phyloP scores from a whole-genome alignment of 2,329 filamentous ascomycete genomes.

The Fusarium chuoi region DNA sequence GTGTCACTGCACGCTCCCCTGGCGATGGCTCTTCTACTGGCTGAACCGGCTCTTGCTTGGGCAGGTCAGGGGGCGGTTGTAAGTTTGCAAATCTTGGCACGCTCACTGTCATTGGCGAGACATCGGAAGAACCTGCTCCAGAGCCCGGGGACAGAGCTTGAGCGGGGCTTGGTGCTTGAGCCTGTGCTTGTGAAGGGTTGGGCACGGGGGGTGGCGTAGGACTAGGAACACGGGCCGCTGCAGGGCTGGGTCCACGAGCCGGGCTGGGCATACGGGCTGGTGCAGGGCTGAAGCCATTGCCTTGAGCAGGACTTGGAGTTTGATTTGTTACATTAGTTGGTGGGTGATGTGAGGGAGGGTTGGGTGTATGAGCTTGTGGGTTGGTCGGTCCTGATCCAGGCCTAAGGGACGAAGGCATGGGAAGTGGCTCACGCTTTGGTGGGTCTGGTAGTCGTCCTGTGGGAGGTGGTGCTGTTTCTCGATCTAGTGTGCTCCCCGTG shows the following conservation, averaged over 20 bases:
- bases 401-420: constrained; percentile 34
- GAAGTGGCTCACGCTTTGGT: constrained; percentile 29
- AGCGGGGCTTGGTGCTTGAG: constrained; percentile 8
- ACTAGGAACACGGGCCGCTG: constrained; percentile 7
- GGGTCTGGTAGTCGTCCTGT: constrained; percentile 32
- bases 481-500: constrained; percentile 48
- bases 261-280: constrained; percentile 8
- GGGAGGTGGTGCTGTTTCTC: constrained; percentile 40
- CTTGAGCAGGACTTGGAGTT: not conserved
- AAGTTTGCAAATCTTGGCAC: constrained; percentile 27
- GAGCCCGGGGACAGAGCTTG: constrained; percentile 13
- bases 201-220: constrained; percentile 3
- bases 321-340: not conserved
- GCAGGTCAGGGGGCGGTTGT: constrained; percentile 38
- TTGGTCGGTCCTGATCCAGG: constrained; percentile 4
- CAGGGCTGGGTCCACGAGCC: constrained; percentile 3
- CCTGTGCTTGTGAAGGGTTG: constrained; percentile 2
- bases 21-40: constrained; percentile 15
- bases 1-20: constrained; percentile 32
- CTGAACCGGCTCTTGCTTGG: constrained; percentile 5
- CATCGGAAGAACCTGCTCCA: constrained; percentile 34
- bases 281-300: not conserved
- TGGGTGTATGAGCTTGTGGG: not conserved
- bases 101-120: constrained; percentile 42
- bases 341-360: not conserved